These are phyloP conservation scores for Nannochloropsis gaditana DNA, from an alignment of 108 stramenopile genomes.

Conservation along the genomic window DNA sequence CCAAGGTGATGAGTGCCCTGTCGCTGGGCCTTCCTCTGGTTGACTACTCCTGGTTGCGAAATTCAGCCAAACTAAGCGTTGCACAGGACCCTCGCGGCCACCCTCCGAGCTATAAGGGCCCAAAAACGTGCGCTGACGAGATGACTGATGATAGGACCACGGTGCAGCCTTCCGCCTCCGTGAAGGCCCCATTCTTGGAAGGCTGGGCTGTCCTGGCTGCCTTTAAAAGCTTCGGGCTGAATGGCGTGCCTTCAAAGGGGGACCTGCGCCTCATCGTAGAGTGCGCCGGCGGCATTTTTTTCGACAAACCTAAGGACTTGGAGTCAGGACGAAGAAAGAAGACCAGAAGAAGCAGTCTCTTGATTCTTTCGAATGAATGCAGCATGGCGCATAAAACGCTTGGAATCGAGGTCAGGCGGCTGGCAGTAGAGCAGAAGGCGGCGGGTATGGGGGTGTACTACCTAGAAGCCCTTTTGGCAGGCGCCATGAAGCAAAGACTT, in stretches of 20 bases:
- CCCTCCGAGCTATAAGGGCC: too few species aligned
- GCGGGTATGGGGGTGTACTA: not conserved
- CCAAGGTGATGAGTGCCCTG: not conserved
- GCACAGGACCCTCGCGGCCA: not conserved
- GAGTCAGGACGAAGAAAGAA: not conserved
- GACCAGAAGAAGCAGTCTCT: not conserved
- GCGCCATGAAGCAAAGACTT: not conserved
- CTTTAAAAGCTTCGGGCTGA: not conserved
- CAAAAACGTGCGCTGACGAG: not conserved
- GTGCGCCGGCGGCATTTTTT: constrained; percentile 15
- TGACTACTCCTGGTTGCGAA: not conserved
- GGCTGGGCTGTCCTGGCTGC: constrained; percentile 3
- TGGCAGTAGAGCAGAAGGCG: not conserved
- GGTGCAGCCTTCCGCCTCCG: not conserved
- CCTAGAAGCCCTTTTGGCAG: not conserved
- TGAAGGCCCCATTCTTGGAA: not conserved
- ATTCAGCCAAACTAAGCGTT: not conserved
- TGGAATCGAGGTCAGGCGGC: not conserved
- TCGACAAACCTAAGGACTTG: not conserved
- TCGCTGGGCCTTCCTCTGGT: not conserved
- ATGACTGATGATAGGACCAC: not conserved
- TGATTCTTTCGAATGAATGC: not conserved
- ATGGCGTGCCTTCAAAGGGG: not conserved
- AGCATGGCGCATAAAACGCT: not conserved
- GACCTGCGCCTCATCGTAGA: constrained; percentile 5